These are phyloP conservation scores for Metschnikowia cubensis DNA, from an alignment of 805 yeast genomes.

Conservation along the genomic window DNA sequence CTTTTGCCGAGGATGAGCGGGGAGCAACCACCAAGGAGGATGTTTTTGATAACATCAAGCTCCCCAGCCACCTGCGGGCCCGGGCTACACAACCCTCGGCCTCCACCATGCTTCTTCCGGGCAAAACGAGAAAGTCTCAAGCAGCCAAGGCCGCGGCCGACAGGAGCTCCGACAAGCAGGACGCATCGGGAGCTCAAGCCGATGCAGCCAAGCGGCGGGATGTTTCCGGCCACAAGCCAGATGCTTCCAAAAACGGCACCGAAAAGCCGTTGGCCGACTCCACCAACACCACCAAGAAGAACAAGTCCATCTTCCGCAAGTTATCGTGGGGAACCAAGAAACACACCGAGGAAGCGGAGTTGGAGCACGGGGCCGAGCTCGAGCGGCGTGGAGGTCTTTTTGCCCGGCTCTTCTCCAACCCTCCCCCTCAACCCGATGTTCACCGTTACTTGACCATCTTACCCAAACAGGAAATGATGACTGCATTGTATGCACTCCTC, in stretches of 20 bases:
- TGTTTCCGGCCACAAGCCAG: not conserved
- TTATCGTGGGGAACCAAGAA: conserved; percentile 48
- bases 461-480: conserved; percentile 53
- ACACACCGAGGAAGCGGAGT: conserved; percentile 32
- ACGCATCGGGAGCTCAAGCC: too few species aligned
- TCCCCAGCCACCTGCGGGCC: conserved; percentile 30
- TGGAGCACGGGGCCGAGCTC: conserved; percentile 21
- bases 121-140: conserved; percentile 6
- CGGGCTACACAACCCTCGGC: conserved; percentile 28
- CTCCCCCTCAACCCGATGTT: conserved; percentile 24
- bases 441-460: conserved; percentile 37
- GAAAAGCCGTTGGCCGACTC: conserved; percentile 32
- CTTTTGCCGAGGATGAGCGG: conserved; percentile 6
- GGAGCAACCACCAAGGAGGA: conserved; percentile 6
- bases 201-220: not conserved
- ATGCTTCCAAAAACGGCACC: conserved; percentile 10
- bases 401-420: conserved; percentile 37
- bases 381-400: conserved; percentile 13
- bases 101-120: conserved; percentile 35
- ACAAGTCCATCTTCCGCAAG: conserved; percentile 45
- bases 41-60: conserved; percentile 44
- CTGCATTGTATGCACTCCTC: conserved; percentile 59
- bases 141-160: not conserved
- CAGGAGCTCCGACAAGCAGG: not conserved
- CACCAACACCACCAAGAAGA: conserved; percentile 24